phyloP scores from a whole-genome alignment of 148 eudicot species.

The Tetragonia tetragonoides region DNA sequence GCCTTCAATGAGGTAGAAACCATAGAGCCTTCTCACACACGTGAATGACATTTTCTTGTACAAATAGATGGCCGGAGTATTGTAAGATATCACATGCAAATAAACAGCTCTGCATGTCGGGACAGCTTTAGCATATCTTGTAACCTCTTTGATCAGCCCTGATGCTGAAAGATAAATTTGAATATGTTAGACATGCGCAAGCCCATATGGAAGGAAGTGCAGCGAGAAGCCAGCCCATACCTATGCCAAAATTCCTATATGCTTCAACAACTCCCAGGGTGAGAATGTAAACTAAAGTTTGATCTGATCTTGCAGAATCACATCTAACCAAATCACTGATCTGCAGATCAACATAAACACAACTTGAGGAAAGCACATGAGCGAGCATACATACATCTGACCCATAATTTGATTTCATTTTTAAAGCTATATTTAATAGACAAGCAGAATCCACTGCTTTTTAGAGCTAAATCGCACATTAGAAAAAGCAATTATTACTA shows the following conservation, averaged over 20 bases:
- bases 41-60: slow-evolving; percentile 89
- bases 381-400: neutral
- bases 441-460: neutral
- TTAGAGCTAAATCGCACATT: neutral
- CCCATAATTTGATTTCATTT: neutral
- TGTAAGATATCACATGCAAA: slow-evolving; percentile 91
- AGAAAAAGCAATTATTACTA: neutral
- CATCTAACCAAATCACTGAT: slow-evolving; percentile 71
- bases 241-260: slow-evolving; percentile 88
- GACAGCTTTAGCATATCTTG: slow-evolving; percentile 71
- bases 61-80: slow-evolving; percentile 76
- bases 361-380: slow-evolving; percentile 12
- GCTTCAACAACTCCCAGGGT: slow-evolving; percentile 92
- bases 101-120: slow-evolving; percentile 76
- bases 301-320: slow-evolving; percentile 62
- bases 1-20: slow-evolving; percentile 74
- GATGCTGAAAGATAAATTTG: slow-evolving; percentile 48
- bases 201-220: slow-evolving; percentile 7
- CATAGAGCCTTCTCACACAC: slow-evolving; percentile 67
- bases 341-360: slow-evolving; percentile 36
- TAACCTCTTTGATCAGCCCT: slow-evolving; percentile 72
- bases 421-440: no score
- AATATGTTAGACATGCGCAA: slow-evolving; percentile 13
- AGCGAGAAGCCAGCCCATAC: slow-evolving; percentile 34
- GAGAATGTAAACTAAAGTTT: slow-evolving; percentile 74